These are phyloP conservation scores for Leishmania braziliensis DNA, from an alignment of 208 protist genomes.

Conservation along the genomic window DNA sequence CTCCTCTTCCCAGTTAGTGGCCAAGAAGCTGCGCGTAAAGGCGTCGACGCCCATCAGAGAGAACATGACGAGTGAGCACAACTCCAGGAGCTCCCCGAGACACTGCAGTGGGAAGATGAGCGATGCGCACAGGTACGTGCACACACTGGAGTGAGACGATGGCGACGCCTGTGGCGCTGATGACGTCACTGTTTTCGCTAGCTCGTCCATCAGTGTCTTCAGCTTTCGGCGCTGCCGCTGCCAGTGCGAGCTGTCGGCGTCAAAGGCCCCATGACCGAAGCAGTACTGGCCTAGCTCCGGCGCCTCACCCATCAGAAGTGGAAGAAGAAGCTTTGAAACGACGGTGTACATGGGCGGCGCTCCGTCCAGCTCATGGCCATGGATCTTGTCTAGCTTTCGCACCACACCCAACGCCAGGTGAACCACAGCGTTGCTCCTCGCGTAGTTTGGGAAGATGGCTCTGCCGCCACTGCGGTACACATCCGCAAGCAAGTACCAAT, in stretches of 20 bases:
- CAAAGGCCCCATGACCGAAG: slow-evolving; percentile 10
- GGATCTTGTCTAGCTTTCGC: slow-evolving; percentile 53
- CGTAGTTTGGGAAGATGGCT: slow-evolving; percentile 82
- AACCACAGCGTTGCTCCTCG: slow-evolving; percentile 29
- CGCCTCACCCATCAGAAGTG: slow-evolving; percentile 29
- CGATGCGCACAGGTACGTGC: slow-evolving; percentile 36
- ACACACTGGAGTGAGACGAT: not conserved
- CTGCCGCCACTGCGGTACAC: slow-evolving; percentile 33
- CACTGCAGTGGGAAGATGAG: slow-evolving; percentile 86
- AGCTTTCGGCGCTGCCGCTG: slow-evolving; percentile 27
- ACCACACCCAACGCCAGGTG: slow-evolving; percentile 50
- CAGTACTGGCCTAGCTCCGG: slow-evolving; percentile 30
- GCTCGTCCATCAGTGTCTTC: slow-evolving; percentile 14
- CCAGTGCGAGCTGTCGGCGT: slow-evolving; percentile 31
- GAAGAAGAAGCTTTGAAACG: slow-evolving; percentile 21
- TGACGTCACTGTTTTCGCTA: not conserved
- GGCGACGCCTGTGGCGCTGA: not conserved
- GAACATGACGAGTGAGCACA: slow-evolving; percentile 58
- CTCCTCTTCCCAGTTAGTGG: slow-evolving; percentile 61
- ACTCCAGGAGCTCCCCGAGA: slow-evolving; percentile 65
- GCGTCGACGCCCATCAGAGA: slow-evolving; percentile 51
- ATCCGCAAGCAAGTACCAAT: slow-evolving; percentile 78
- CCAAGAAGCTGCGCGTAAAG: slow-evolving; percentile 62
- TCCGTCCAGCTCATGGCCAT: slow-evolving; percentile 31
- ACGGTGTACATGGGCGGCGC: slow-evolving; percentile 18